These are phyloP conservation scores for Olyra latifolia DNA, from an alignment of 176 grass and related monocot genomes.

Conservation along the genomic window DNA sequence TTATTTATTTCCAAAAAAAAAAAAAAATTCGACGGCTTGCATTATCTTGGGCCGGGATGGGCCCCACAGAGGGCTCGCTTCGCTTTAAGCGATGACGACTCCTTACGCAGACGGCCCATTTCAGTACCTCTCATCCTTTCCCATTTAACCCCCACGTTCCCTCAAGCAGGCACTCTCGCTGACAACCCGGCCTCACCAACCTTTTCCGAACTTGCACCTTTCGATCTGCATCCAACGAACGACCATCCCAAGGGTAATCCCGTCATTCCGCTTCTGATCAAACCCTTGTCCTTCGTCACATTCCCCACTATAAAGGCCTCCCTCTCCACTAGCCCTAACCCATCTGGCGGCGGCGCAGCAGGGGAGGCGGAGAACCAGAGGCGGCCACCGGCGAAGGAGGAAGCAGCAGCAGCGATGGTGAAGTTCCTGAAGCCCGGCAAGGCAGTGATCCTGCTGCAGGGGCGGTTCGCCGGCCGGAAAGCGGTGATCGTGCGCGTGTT, in stretches of 20 bases:
- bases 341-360: not conserved
- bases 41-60: too few species aligned
- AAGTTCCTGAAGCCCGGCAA: slow-evolving; percentile 58
- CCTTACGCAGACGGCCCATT: too few species aligned
- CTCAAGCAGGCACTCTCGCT: not conserved
- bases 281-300: not conserved
- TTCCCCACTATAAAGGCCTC: not conserved
- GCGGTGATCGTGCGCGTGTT: slow-evolving; percentile 51
- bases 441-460: slow-evolving; percentile 58
- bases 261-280: not conserved
- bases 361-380: not conserved
- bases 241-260: not conserved
- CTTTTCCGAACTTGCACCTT: not conserved
- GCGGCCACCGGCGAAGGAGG: not conserved
- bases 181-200: not conserved
- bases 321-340: not conserved
- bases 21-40: too few species aligned
- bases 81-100: too few species aligned
- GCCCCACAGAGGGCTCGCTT: too few species aligned
- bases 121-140: not conserved
- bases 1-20: too few species aligned
- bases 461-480: slow-evolving; percentile 49
- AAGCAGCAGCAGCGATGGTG: slow-evolving; percentile 29
- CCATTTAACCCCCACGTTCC: not conserved
- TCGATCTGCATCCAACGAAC: not conserved